Base-by-base conservation (phyloP, 257 asterid species). In the Mentha longifolia region DNA sequence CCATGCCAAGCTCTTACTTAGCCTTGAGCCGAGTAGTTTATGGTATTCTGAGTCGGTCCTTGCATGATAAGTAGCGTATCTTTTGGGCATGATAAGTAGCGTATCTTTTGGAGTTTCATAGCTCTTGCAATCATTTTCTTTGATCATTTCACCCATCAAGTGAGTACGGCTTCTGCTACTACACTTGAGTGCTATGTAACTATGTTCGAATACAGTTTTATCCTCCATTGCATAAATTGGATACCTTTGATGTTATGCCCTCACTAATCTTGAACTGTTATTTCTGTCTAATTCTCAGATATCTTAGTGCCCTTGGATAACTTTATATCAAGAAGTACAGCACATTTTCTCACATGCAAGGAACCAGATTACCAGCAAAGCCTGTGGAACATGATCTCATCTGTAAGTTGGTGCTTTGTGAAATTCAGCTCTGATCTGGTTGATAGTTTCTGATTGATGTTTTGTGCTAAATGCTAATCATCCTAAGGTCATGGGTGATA, bases 341-440 rank as follows among this genome's bases (percentile, higher is more conserved):
- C 71, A 10, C 98, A 95, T 80, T 95, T 88, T 69, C 91, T 95
- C 68, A 66, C 95, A 8, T 95, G 97, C 89, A 95, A 92, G 84
- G 95, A 92, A 59, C 99, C 98, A 19, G 91, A 95, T 86, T 95
- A 95, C 79, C 99, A 95, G 85, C 95, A 88, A 82, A 92, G 99
- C 83, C 97, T 95, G 71, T 95, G 99, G 98, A 84, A 74, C 73
- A 88, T 85, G 98, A 86, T 95, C 71, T 92, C 97, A 72, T 85
- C 90, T 47, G 99, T 95, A 78, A 87, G 98, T 82, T 70, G 17
- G 37, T 67, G 69, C 41, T 46, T 45, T 67, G 41, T 76, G 41
- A 69, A 41, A 67, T 43, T 57, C 10, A 33, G 58, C 31, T 31
- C 45, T 65, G 61, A 67, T 60, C 56, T 49, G 19, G 56, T 60